Conservation (phyloP, 208 protist species). For the Leishmania arabica region DNA sequence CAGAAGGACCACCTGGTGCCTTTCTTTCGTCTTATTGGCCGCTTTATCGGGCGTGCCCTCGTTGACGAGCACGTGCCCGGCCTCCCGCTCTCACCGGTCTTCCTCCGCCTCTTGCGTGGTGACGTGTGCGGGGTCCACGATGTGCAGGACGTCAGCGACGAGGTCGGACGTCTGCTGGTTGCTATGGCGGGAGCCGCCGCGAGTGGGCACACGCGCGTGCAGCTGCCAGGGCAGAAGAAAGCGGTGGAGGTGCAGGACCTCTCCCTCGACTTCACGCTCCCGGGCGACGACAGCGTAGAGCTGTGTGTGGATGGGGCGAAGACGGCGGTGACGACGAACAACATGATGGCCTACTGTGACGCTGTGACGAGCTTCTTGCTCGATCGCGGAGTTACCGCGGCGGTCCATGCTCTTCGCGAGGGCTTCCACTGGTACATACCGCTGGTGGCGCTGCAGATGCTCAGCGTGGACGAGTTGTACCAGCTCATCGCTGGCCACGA, state of each 20-base stretch:
- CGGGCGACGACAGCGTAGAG: constrained; percentile 67
- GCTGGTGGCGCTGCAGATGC: constrained; percentile 59
- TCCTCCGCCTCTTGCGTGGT: constrained; percentile 77
- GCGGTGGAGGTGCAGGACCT: constrained; percentile 59
- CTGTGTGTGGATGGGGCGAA: constrained; percentile 44
- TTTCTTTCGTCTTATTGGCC: constrained; percentile 67
- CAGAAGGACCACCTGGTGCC: constrained; percentile 12
- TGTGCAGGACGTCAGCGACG: constrained; percentile 57
- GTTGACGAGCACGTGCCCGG: constrained; percentile 78
- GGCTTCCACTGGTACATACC: constrained; percentile 84
- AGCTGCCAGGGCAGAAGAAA: constrained; percentile 34
- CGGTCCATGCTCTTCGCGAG: constrained; percentile 54
- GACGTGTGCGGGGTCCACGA: constrained; percentile 76
- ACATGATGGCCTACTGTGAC: constrained; percentile 81
- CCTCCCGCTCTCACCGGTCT: constrained; percentile 68
- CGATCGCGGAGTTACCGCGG: constrained; percentile 53
- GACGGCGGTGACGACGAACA: constrained; percentile 48
- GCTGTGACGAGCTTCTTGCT: constrained; percentile 59
- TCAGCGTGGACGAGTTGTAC: constrained; percentile 70
- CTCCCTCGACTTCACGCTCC: constrained; percentile 74
- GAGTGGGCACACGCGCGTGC: constrained; percentile 16
- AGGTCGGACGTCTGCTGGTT: constrained; percentile 47
- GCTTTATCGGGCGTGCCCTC: constrained; percentile 77
- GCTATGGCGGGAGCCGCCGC: constrained; percentile 40
- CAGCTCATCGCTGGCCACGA: constrained; percentile 60